Base-by-base conservation (phyloP, 257 asterid species). In the Forsythia suspensa region DNA sequence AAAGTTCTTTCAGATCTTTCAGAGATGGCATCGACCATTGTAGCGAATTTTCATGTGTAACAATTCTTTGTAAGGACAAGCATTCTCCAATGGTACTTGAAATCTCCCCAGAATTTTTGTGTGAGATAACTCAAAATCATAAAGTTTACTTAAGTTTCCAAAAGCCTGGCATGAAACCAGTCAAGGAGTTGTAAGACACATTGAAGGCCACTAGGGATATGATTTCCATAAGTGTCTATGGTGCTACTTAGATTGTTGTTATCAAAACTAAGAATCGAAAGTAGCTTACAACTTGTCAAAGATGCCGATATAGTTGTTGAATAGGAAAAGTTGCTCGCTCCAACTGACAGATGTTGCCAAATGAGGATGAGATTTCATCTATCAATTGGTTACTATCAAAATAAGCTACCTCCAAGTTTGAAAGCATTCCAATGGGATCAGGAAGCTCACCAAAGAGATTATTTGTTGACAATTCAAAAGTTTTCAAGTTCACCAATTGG, bases 21-120 rank as follows among this genome's bases (percentile, higher is more conserved):
- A 86, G 73, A 43, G 82, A 8, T 39, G 90, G 92, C 68, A 88
- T 83, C 4, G 74, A 48, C 44, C 89, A 90, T 10, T 63, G 73
- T 29, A 88, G 76, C 7, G 42, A 38, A 74, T 89, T 85, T 10
- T 72, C 88, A 51, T 83, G 82, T 65, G 85, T 68, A 55, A 52
- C 55, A 51, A 89, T 80, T 66, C 55, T 68, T 78, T 85, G 84
- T 72, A 87, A 34, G 66, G 38, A 72, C 81, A 86, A 40, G 73
- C 92, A 87, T 46, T 79, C 76, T 21, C 82, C 88, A 37, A 87
- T 40, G 10, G 79, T 78, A 57, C 74, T 80, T 71, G 91, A 1
- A 83, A 89, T 83, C 76, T 74, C 82, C 73, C 90, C 88, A 70
- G 86, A 85, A 43, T 44, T 80, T 75, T 89, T 89, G 81, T 80